A percentile compares a stretch with the other conserved stretches of the same genome.
These are phyloP conservation scores for Arabidopsis arenosa DNA, from an alignment of 345 rosid genomes.

Conservation along the genomic window DNA sequence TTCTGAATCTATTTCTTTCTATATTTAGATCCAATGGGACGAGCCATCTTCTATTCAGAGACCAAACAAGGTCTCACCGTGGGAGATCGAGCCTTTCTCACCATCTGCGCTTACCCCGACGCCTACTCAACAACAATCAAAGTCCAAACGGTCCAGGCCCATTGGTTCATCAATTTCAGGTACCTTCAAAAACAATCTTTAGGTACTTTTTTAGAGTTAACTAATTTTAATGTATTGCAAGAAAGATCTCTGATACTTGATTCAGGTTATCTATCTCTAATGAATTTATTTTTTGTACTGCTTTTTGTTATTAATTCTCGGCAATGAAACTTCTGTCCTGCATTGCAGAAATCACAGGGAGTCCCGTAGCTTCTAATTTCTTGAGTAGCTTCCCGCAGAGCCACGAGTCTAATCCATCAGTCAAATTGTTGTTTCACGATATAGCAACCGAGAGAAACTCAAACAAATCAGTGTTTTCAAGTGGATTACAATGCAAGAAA, in stretches of 20 bases:
- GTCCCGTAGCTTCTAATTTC: constrained; percentile 52
- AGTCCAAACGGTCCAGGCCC: constrained; percentile 68
- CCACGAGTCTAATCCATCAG: constrained; percentile 49
- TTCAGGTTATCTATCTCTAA: background rate
- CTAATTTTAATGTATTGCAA: background rate
- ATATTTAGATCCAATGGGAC: constrained; percentile 75
- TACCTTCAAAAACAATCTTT: constrained; percentile 18
- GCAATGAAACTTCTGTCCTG: constrained; percentile 9
- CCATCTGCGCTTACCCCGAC: constrained; percentile 45
- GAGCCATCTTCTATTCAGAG: constrained; percentile 70
- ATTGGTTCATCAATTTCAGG: constrained; percentile 55
- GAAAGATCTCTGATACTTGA: background rate
- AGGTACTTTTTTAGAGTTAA: background rate
- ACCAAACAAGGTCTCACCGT: constrained; percentile 80
- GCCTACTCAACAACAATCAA: constrained; percentile 53
- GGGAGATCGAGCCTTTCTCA: constrained; percentile 77
- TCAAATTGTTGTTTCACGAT: constrained; percentile 41
- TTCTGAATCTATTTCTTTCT: constrained; percentile 6
- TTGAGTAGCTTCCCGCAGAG: constrained; percentile 52
- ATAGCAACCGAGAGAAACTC: constrained; percentile 50
- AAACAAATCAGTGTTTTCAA: constrained; percentile 43
- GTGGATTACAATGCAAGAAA: constrained; percentile 44
- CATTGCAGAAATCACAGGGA: constrained; percentile 53
- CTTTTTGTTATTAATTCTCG: background rate
- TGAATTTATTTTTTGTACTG: background rate